A percentile compares a stretch with the other conserved stretches of the same genome.
These are phyloP conservation scores for Leccinum ochraceum DNA, from an alignment of 768 basidiomycete genomes.

Conservation along the genomic window DNA sequence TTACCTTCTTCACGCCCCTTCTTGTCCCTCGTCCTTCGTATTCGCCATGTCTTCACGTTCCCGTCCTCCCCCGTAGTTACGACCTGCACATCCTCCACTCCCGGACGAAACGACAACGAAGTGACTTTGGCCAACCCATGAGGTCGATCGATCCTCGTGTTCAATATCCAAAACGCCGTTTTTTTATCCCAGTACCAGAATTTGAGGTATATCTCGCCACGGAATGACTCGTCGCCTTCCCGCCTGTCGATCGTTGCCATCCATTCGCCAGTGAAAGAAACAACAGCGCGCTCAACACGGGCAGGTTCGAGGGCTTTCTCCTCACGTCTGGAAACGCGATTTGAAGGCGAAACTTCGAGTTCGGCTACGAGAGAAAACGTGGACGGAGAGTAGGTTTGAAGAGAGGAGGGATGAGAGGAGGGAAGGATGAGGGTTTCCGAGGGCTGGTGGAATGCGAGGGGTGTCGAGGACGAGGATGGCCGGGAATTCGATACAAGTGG, in stretches of 20 bases:
- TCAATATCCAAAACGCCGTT: slow-evolving; percentile 66
- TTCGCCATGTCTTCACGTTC: slow-evolving; percentile 78
- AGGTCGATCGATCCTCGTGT: slow-evolving; percentile 87
- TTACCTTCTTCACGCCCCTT: slow-evolving; percentile 54
- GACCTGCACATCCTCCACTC: slow-evolving; percentile 43
- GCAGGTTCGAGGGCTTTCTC: slow-evolving; percentile 75
- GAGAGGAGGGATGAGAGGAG: slow-evolving; percentile 92
- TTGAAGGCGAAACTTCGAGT: slow-evolving; percentile 91
- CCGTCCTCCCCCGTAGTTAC: slow-evolving; percentile 79
- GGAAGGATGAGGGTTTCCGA: slow-evolving; percentile 83
- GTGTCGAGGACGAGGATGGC: slow-evolving; percentile 47
- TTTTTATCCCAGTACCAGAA: slow-evolving; percentile 85
- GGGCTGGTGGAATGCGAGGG: slow-evolving; percentile 72
- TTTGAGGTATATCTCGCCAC: slow-evolving; percentile 78
- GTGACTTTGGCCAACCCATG: slow-evolving; percentile 70
- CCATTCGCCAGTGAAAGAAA: slow-evolving; percentile 79
- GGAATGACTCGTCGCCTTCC: slow-evolving; percentile 63
- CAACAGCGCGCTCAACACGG: slow-evolving; percentile 66
- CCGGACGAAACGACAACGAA: slow-evolving; percentile 69
- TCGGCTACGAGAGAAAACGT: slow-evolving; percentile 76
- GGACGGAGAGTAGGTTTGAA: slow-evolving; percentile 84
- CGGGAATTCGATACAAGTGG: slow-evolving; percentile 34
- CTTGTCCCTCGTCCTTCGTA: slow-evolving; percentile 48
- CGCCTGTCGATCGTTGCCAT: slow-evolving; percentile 88
- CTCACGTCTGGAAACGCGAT: slow-evolving; percentile 81